phyloP scores from a whole-genome alignment of 805 yeast species.

The Metschnikowia orientalis region DNA sequence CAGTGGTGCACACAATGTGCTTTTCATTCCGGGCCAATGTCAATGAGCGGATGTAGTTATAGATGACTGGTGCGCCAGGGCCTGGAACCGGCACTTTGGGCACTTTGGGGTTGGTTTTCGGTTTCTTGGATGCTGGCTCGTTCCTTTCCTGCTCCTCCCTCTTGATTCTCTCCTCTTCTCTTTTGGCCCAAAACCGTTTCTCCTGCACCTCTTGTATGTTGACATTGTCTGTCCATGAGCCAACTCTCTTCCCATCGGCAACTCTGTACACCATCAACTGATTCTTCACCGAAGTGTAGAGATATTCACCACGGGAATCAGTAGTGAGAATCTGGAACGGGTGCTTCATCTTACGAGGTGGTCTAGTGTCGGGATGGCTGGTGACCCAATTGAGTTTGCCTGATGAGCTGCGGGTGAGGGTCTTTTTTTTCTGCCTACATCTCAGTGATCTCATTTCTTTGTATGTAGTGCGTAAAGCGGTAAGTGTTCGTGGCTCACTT shows the following conservation, averaged over 20 bases:
- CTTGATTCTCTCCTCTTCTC: constrained; percentile 22
- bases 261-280: constrained; percentile 50
- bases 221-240: constrained; percentile 60
- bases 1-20: constrained; percentile 65
- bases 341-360: constrained; percentile 47
- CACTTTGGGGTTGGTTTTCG: constrained; percentile 15
- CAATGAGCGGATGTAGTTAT: constrained; percentile 65
- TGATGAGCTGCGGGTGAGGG: not conserved
- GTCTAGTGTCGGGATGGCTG: not conserved
- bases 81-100: constrained; percentile 26
- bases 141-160: constrained; percentile 16
- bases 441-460: constrained; percentile 10
- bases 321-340: constrained; percentile 60
- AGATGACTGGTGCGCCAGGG: constrained; percentile 63
- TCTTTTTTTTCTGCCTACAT: constrained; percentile 8
- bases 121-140: constrained; percentile 7
- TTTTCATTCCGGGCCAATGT: constrained; percentile 47
- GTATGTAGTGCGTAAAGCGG: constrained; percentile 10
- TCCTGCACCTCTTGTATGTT: constrained; percentile 50
- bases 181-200: constrained; percentile 28
- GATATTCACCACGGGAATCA: constrained; percentile 40
- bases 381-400: too few relatives aligned
- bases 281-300: constrained; percentile 59
- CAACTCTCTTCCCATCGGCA: constrained; percentile 39
- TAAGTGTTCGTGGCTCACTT: constrained; percentile 9